Percentiles rank a stretch among this genome's conserved stretches.
Conservation (phyloP, 1,284 basidiomycete species). For the Earliella scabrosa region DNA sequence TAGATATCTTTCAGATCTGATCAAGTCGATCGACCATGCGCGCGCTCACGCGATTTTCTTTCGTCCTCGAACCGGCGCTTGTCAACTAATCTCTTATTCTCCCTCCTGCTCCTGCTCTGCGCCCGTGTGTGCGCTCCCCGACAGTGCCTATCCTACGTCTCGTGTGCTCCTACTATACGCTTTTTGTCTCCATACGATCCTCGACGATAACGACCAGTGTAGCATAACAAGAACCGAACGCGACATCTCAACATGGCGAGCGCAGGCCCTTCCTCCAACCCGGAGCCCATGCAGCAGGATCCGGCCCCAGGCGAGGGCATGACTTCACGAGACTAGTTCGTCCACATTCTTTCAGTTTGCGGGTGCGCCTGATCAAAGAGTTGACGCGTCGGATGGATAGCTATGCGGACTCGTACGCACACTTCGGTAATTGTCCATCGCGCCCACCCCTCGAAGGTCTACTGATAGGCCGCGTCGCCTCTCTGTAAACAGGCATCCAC, state of each 20-base stretch:
- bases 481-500: conserved; percentile 71
- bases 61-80: neutral
- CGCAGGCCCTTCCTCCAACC: conserved; percentile 44
- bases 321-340: conserved; percentile 85
- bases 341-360: conserved; percentile 34
- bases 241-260: conserved; percentile 43
- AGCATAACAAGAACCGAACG: conserved; percentile 12
- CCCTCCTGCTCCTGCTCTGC: neutral
- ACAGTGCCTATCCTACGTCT: neutral
- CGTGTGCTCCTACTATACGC: neutral
- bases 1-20: conserved; percentile 13
- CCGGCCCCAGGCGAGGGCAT: conserved; percentile 44
- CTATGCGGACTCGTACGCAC: conserved; percentile 92
- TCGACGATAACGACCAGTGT: conserved; percentile 9
- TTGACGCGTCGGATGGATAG: conserved; percentile 48
- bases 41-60: conserved; percentile 1
- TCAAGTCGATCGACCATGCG: conserved; percentile 2
- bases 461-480: conserved; percentile 5
- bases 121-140: neutral
- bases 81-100: neutral
- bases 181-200: neutral
- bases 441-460: neutral
- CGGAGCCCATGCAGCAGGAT: conserved; percentile 32
- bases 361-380: conserved; percentile 28
- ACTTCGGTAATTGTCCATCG: conserved; percentile 72